These are phyloP conservation scores for Pholiota microspora DNA, from an alignment of 768 basidiomycete genomes.

Conservation along the genomic window DNA sequence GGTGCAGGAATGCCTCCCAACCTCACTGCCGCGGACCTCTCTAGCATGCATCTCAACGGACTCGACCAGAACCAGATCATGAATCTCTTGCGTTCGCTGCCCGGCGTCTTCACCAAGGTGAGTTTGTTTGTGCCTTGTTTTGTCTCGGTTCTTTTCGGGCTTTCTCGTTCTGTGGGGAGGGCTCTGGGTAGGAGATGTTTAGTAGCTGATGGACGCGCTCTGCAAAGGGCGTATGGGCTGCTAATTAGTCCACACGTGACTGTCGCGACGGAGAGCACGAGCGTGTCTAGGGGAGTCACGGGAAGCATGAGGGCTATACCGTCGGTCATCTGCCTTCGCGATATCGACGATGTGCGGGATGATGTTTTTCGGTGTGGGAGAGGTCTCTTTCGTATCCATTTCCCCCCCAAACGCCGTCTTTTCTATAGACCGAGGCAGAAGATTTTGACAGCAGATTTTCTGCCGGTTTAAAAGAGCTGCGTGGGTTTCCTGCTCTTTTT, in stretches of 20 bases:
- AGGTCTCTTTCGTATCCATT: background rate
- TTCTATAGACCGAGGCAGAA: too few species aligned
- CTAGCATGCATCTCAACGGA: slow-evolving; percentile 25
- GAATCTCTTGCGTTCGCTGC: slow-evolving; percentile 54
- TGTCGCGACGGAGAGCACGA: slow-evolving; percentile 37
- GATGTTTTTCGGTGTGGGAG: background rate
- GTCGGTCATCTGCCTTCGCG: background rate
- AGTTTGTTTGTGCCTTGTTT: slow-evolving; percentile 20
- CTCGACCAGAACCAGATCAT: slow-evolving; percentile 59
- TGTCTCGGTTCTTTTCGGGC: slow-evolving; percentile 9
- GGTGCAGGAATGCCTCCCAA: slow-evolving; percentile 23
- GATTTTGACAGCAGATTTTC: too few species aligned
- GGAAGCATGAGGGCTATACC: slow-evolving; percentile 21
- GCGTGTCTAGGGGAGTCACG: slow-evolving; percentile 35
- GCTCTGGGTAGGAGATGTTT: background rate
- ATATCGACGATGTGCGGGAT: background rate
- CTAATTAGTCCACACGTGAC: slow-evolving; percentile 34
- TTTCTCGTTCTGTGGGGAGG: background rate
- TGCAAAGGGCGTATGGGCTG: background rate
- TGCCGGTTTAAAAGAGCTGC: too few species aligned
- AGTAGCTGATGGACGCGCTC: background rate
- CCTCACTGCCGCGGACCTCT: slow-evolving; percentile 24
- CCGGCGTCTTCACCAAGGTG: slow-evolving; percentile 58
- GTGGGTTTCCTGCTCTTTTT: too few species aligned
- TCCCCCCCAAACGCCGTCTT: too few species aligned